Percentiles rank a stretch among this genome's conserved stretches.
Evolutionary conservation across 2,329 filamentous ascomycete genomes (phyloP).

Genomic region (Epichloe glyceriae): DNA sequence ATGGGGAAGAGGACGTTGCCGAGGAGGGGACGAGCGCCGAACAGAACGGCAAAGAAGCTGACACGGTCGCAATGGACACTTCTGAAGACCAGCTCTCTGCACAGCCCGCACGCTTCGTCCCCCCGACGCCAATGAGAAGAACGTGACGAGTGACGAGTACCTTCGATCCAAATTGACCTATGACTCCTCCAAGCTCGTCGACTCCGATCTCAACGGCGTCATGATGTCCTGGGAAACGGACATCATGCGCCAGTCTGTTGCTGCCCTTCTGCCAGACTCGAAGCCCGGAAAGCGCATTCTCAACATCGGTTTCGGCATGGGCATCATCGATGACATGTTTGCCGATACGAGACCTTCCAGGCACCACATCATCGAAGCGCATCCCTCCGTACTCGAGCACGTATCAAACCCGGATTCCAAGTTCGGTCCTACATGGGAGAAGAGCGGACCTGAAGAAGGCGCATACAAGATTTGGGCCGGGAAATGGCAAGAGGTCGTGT

Average conservation of each 20-base stretch:
- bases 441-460: conserved; percentile 42
- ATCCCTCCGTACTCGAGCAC: conserved; percentile 60
- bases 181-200: conserved; percentile 53
- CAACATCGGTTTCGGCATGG: conserved; percentile 86
- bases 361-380: conserved; percentile 81
- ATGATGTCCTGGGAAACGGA: conserved; percentile 92
- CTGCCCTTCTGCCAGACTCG: conserved; percentile 41
- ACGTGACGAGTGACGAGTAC: conserved; percentile 54
- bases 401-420: conserved; percentile 35
- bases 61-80: conserved; percentile 14
- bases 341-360: conserved; percentile 50
- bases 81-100: conserved; percentile 15
- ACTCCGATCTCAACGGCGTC: conserved; percentile 66
- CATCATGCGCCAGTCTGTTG: conserved; percentile 70
- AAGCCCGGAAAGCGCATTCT: conserved; percentile 52
- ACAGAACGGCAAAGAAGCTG: conserved; percentile 16
- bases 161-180: conserved; percentile 55
- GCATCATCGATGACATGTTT: conserved; percentile 71
- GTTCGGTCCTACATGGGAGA: conserved; percentile 45
- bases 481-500: conserved; percentile 70
- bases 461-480: conserved; percentile 58
- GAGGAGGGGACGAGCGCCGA: conserved; percentile 16
- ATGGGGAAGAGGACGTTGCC: conserved; percentile 32
- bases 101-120: conserved; percentile 14
- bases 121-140: conserved; percentile 25